Evolutionary conservation across 805 yeast species (phyloP).

Genomic region (Sporopachydermia lactativora): DNA sequence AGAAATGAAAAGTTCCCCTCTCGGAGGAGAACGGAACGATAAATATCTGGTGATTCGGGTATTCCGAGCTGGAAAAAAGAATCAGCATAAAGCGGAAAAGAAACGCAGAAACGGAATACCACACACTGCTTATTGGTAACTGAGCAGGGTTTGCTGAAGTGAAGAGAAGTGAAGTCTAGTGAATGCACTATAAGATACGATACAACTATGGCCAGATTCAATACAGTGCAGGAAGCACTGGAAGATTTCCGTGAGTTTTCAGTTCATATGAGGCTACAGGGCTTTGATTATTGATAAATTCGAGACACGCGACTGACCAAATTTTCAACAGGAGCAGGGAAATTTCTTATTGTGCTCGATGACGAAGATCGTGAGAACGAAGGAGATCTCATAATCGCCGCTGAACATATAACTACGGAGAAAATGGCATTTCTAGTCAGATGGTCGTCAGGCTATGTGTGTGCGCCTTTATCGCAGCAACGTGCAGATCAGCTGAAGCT

Average conservation of each 20-base stretch:
- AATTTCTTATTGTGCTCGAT: constrained; percentile 91
- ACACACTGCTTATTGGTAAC: too few species aligned
- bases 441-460: constrained; percentile 79
- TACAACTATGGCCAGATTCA: constrained; percentile 23
- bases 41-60: too few species aligned
- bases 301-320: constrained; percentile 5
- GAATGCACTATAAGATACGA: too few species aligned
- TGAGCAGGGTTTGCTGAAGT: too few species aligned
- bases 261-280: too few species aligned
- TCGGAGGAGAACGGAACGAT: too few species aligned
- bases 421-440: constrained; percentile 92
- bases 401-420: constrained; percentile 59
- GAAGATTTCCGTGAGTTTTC: constrained; percentile 41
- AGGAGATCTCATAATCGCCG: constrained; percentile 95
- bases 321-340: constrained; percentile 54
- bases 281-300: constrained; percentile 3
- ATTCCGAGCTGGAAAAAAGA: too few species aligned
- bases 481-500: constrained; percentile 71
- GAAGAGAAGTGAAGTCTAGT: too few species aligned
- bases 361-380: constrained; percentile 94
- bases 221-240: constrained; percentile 54
- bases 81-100: too few species aligned
- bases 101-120: too few species aligned
- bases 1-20: too few species aligned
- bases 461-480: constrained; percentile 71